Evolutionary conservation across 1,284 basidiomycete species (phyloP), one percentile per base, ranked within the genome.

Genomic region (Fomitopsis pinicola): DNA sequence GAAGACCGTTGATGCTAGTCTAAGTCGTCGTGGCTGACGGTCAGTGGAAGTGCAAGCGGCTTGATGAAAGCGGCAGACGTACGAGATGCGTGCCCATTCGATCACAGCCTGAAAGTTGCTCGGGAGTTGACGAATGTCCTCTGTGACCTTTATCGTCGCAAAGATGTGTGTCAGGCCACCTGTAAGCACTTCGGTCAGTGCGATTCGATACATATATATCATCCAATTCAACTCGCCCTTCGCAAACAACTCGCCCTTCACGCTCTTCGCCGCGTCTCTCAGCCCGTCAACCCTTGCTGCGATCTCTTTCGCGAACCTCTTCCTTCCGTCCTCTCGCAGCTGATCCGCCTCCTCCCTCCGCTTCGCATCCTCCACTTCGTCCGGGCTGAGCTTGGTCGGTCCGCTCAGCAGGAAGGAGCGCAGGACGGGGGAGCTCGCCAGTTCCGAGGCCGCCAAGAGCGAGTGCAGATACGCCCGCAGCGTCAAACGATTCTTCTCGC

Each of bases 1-100:
- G 74, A 98, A 99, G 56, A 98, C 88, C 3, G 97, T 97, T 5
- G 96, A 97, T 0, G 97, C 97, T 63, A 98, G 78, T 40, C 94
- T 88, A 67, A 44, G 57, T 46, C 36, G 57, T 55, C 14, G 60
- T 45, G 59, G 36, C 55, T 57, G n/a, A 22, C 17, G 40, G 22
- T 44, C 17, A 57, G 42, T 44, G 22, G 22, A 22, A n/a, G 12
- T 28, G 50, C 33, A 30, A 19, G 42, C 42, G 52, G 60, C 57
- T n/a, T 45, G 55, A 54, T 63, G 61, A 55, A 35, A 9, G 19
- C 38, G 42, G 30, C 40, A 22, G 38, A 80, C 87, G 70, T 64
- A 96, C 93, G 95, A 96, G 73, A 98, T 98, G 59, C 95, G 83
- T 3, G 92, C 97, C 97, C 97, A 99, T 74, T 98, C 95, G 14